Evolutionary conservation across 2,329 filamentous ascomycete genomes (phyloP).

Genomic region (Raffaelea deltoideospora): DNA sequence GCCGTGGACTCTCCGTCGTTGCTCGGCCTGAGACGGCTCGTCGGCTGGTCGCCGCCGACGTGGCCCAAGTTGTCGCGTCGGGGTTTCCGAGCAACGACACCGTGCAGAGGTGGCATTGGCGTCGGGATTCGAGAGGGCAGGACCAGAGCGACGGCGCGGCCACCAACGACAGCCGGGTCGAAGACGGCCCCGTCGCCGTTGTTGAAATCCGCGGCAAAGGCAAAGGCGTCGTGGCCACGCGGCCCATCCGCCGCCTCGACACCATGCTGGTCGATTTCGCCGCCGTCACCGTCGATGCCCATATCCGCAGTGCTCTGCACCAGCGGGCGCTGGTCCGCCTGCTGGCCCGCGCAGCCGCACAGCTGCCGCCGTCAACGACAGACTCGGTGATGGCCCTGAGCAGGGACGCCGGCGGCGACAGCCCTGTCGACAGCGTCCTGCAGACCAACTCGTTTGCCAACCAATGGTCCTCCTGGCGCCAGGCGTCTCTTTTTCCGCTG

Average conservation of each 20-base stretch:
- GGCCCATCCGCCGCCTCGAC: constrained; percentile 13
- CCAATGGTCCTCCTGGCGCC: constrained; percentile 6
- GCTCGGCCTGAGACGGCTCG: constrained; percentile 15
- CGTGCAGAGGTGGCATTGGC: constrained; percentile 1
- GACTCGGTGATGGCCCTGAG: constrained; percentile 13
- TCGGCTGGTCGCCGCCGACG: constrained; percentile 9
- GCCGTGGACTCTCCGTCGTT: constrained; percentile 16
- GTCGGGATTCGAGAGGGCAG: too few relatives aligned
- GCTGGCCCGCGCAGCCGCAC: constrained; percentile 14
- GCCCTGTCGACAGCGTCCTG: constrained; percentile 15
- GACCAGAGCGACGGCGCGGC: constrained; percentile 2
- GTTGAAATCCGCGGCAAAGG: constrained; percentile 14
- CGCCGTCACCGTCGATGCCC: constrained; percentile 13
- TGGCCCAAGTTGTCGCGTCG: constrained; percentile 11
- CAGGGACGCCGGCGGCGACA: constrained; percentile 8
- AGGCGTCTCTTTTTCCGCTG: constrained; percentile 2
- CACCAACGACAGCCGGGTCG: background rate
- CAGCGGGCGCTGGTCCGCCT: constrained; percentile 12
- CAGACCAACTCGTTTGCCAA: constrained; percentile 16
- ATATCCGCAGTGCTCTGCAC: constrained; percentile 13
- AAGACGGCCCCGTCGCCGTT: constrained; percentile 9
- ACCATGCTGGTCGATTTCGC: constrained; percentile 17
- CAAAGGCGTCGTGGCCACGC: constrained; percentile 15
- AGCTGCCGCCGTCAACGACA: constrained; percentile 14
- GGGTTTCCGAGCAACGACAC: constrained; percentile 3